Evolutionary conservation across 2,329 filamentous ascomycete genomes (phyloP).

Genomic region (Didymella pinodella): DNA sequence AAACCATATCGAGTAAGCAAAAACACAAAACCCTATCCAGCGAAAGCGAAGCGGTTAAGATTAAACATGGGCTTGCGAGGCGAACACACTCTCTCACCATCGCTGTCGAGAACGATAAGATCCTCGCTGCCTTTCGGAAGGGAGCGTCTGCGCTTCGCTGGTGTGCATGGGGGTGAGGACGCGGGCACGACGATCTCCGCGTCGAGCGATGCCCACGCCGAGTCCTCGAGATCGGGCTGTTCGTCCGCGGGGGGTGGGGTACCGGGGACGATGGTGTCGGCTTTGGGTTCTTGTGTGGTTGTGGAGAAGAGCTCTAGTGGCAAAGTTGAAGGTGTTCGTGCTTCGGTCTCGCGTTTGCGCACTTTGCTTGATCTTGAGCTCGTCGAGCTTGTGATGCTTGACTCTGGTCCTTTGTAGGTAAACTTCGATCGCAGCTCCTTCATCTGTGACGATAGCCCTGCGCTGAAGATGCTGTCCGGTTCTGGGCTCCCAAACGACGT

Average conservation of each 20-base stretch:
- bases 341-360: conserved; percentile 22
- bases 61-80: conserved; percentile 48
- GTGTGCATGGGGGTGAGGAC: conserved; percentile 35
- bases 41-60: conserved; percentile 52
- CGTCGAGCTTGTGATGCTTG: conserved; percentile 9
- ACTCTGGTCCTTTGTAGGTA: conserved; percentile 30
- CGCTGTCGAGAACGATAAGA: conserved; percentile 56
- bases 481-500: conserved; percentile 43
- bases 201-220: conserved; percentile 40
- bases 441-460: conserved; percentile 40
- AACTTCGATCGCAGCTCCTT: conserved; percentile 44
- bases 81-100: conserved; percentile 49
- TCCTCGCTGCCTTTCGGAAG: conserved; percentile 57
- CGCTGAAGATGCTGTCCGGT: conserved; percentile 36
- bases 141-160: conserved; percentile 30
- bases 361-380: conserved; percentile 3
- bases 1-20: neutral
- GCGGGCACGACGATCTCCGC: conserved; percentile 45
- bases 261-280: conserved; percentile 19
- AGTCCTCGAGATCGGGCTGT: conserved; percentile 31
- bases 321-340: conserved; percentile 17
- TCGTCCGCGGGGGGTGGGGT: conserved; percentile 19
- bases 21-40: conserved; percentile 25
- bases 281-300: neutral
- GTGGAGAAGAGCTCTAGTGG: conserved; percentile 13